Evolutionary conservation across 2,329 filamentous ascomycete genomes (phyloP).

Genomic region (Biscogniauxia sp.): DNA sequence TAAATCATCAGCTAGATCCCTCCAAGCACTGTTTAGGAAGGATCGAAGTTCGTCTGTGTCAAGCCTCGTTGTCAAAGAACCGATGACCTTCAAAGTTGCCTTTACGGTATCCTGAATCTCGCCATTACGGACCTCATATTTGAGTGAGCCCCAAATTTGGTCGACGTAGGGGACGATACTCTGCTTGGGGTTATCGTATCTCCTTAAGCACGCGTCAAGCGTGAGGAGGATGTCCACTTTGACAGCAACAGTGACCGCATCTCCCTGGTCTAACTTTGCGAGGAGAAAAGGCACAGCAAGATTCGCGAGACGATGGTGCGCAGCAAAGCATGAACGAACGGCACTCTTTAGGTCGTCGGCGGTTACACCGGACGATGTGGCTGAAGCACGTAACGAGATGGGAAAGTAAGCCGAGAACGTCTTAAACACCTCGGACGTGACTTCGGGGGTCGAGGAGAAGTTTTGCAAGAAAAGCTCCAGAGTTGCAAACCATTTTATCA

Average conservation of each 20-base stretch:
- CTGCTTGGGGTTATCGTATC: slow-evolving; percentile 46
- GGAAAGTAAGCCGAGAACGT: slow-evolving; percentile 60
- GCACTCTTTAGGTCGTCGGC: slow-evolving; percentile 55
- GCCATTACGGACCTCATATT: slow-evolving; percentile 61
- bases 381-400: slow-evolving; percentile 53
- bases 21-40: slow-evolving; percentile 48
- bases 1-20: slow-evolving; percentile 54
- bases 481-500: slow-evolving; percentile 57
- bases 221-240: slow-evolving; percentile 60
- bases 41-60: slow-evolving; percentile 42
- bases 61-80: slow-evolving; percentile 46
- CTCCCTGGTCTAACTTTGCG: slow-evolving; percentile 57
- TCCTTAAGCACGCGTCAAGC: slow-evolving; percentile 50
- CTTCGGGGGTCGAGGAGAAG: slow-evolving; percentile 44
- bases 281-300: slow-evolving; percentile 53
- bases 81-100: slow-evolving; percentile 54
- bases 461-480: slow-evolving; percentile 43
- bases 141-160: slow-evolving; percentile 58
- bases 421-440: slow-evolving; percentile 51
- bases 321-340: slow-evolving; percentile 53
- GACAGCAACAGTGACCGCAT: slow-evolving; percentile 56
- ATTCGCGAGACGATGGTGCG: slow-evolving; percentile 44
- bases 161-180: slow-evolving; percentile 48
- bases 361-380: slow-evolving; percentile 49
- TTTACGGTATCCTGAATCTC: slow-evolving; percentile 57